These are phyloP conservation scores for Solanum clarkiae DNA, from an alignment of 257 asterid species.

Conservation along the genomic window DNA sequence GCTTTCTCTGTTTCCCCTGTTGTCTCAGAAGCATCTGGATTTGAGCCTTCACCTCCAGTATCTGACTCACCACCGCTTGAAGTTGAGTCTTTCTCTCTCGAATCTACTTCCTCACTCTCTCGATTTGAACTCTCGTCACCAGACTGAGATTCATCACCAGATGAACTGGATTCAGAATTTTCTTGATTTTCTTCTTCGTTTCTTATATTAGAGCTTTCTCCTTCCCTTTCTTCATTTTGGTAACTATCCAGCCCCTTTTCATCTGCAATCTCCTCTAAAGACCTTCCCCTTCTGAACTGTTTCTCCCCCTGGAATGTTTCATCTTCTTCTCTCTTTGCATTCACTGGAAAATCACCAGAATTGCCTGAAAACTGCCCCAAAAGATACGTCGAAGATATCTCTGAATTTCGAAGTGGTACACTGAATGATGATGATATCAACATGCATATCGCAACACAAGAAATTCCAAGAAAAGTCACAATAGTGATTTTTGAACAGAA, in stretches of 20 bases:
- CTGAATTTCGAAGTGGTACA: neutral
- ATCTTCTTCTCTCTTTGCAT: neutral
- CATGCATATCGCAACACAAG: conserved; percentile 13
- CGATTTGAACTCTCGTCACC: neutral
- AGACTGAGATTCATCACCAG: neutral
- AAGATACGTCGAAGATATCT: neutral
- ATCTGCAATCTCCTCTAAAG: neutral
- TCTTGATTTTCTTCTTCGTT: neutral
- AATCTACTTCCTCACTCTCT: neutral
- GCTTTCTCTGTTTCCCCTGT: neutral
- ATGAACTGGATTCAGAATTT: neutral
- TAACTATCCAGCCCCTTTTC: neutral
- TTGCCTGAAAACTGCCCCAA: neutral
- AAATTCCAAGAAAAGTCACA: conserved; percentile 1
- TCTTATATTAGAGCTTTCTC: neutral
- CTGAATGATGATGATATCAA: conserved; percentile 4
- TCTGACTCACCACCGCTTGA: neutral
- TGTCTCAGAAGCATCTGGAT: neutral
- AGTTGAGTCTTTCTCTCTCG: neutral
- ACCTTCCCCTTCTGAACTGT: neutral
- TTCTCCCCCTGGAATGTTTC: neutral
- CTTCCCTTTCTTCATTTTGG: neutral
- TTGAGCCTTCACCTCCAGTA: neutral
- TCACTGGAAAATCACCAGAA: neutral
- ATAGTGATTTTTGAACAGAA: neutral